Evolutionary conservation across 352 stramenopile genomes (phyloP).

Genomic region (Saprolegnia diclina): DNA sequence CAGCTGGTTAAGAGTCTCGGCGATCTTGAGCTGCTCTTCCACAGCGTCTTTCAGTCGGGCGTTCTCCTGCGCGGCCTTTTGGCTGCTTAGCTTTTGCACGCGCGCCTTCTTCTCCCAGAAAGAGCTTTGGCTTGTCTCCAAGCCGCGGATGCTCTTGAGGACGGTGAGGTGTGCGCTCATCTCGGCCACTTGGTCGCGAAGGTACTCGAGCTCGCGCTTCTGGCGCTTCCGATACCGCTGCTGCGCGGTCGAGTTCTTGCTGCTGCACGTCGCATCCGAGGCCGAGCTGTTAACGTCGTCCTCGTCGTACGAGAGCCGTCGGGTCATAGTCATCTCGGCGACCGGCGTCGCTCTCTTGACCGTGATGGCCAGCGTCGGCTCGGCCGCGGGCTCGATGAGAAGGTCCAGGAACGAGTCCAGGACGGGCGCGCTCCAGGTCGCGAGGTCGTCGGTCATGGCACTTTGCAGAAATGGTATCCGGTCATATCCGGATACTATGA

Average conservation of each 20-base stretch:
- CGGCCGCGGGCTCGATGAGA: background rate
- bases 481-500: background rate
- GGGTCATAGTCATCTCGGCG: background rate
- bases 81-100: background rate
- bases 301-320: background rate
- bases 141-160: background rate
- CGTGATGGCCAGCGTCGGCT: background rate
- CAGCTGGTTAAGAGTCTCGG: background rate
- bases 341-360: background rate
- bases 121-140: constrained; percentile 3
- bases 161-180: constrained; percentile 2
- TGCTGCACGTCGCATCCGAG: too few relatives aligned
- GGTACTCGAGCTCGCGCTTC: constrained; percentile 4
- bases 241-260: constrained; percentile 9
- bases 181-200: constrained; percentile 4
- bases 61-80: constrained; percentile 2
- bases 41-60: background rate
- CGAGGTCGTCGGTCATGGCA: background rate
- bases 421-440: too few relatives aligned
- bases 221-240: constrained; percentile 9
- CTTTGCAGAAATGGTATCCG: background rate
- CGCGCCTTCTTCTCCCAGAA: constrained; percentile 13
- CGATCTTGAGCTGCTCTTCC: constrained; percentile 10
- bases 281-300: background rate
- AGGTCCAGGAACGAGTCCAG: background rate